A percentile compares a stretch with the other conserved stretches of the same genome.
Evolutionary conservation across 1,139 yeast genomes (phyloP).

Genomic region (Blastobotrys aristatus): DNA sequence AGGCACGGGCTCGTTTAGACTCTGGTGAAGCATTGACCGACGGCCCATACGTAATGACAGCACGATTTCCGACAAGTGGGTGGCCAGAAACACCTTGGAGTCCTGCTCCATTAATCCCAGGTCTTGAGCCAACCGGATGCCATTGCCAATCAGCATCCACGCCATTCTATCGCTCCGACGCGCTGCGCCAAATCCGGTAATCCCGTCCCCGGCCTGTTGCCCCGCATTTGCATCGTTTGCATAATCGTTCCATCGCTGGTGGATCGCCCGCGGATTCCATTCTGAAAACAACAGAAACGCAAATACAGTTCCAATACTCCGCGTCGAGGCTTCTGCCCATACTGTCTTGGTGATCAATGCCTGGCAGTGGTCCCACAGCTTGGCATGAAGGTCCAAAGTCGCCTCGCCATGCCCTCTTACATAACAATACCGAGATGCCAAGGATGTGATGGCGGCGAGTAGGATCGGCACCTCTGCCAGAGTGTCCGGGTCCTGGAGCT

Average conservation of each 20-base stretch:
- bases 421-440: conserved; percentile 58
- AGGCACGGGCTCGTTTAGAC: conserved; percentile 32
- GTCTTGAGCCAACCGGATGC: conserved; percentile 82
- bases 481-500: conserved; percentile 59
- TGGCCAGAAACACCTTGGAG: conserved; percentile 70
- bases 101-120: conserved; percentile 74
- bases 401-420: conserved; percentile 2
- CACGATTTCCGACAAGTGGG: conserved; percentile 74
- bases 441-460: conserved; percentile 72
- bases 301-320: conserved; percentile 80
- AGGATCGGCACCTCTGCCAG: conserved; percentile 76
- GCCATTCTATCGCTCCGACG: conserved; percentile 85
- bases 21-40: conserved; percentile 33
- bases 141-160: conserved; percentile 88
- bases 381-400: conserved; percentile 47
- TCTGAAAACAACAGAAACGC: conserved; percentile 86
- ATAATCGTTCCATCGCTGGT: conserved; percentile 82
- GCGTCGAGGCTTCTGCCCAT: conserved; percentile 90
- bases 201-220: conserved; percentile 39
- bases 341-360: conserved; percentile 77
- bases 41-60: conserved; percentile 37
- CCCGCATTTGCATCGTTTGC: conserved; percentile 49
- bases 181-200: conserved; percentile 80
- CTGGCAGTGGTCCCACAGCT: conserved; percentile 81
- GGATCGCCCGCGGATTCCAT: conserved; percentile 94